phyloP scores from a whole-genome alignment of 2,329 filamentous ascomycete genomes.

The Scleromitrula shiraiana region DNA sequence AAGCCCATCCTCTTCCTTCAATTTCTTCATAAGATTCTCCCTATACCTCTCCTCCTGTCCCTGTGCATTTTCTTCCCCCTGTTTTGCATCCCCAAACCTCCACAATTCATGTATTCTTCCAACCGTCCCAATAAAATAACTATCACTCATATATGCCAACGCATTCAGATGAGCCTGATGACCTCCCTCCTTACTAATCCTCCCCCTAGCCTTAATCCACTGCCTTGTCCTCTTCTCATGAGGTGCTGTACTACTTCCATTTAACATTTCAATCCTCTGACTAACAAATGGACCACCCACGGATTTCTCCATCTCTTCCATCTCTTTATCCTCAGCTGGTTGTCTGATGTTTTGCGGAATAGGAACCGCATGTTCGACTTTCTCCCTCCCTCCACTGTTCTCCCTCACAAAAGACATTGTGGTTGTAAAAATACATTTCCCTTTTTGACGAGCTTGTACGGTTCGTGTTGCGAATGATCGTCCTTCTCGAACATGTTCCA shows the following conservation, averaged over 20 bases:
- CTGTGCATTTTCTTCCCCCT: neutral
- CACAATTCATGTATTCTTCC: slow-evolving; percentile 73
- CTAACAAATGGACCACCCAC: slow-evolving; percentile 46
- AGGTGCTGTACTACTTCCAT: slow-evolving; percentile 43
- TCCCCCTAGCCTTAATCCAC: slow-evolving; percentile 69
- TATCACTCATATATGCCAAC: slow-evolving; percentile 88
- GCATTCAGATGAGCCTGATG: slow-evolving; percentile 77
- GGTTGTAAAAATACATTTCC: slow-evolving; percentile 87
- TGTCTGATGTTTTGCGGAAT: slow-evolving; percentile 42
- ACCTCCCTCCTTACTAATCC: slow-evolving; percentile 65
- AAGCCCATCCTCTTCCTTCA: slow-evolving; percentile 27
- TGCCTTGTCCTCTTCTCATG: slow-evolving; percentile 61
- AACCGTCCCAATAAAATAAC: slow-evolving; percentile 87
- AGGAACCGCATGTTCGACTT: slow-evolving; percentile 57
- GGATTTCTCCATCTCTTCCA: slow-evolving; percentile 23
- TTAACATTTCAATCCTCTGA: slow-evolving; percentile 47
- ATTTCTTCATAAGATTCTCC: slow-evolving; percentile 39
- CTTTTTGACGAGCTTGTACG: slow-evolving; percentile 88
- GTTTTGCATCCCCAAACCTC: slow-evolving; percentile 49
- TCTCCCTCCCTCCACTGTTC: slow-evolving; percentile 42
- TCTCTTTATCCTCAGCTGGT: slow-evolving; percentile 37
- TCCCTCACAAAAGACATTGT: slow-evolving; percentile 81
- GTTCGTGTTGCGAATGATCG: slow-evolving; percentile 85
- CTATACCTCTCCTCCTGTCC: slow-evolving; percentile 33
- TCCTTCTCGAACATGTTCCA: slow-evolving; percentile 87